Evolutionary conservation across 2,329 filamentous ascomycete genomes (phyloP), one percentile per base, ranked within the genome.

Genomic region (Aspergillus candidus): DNA sequence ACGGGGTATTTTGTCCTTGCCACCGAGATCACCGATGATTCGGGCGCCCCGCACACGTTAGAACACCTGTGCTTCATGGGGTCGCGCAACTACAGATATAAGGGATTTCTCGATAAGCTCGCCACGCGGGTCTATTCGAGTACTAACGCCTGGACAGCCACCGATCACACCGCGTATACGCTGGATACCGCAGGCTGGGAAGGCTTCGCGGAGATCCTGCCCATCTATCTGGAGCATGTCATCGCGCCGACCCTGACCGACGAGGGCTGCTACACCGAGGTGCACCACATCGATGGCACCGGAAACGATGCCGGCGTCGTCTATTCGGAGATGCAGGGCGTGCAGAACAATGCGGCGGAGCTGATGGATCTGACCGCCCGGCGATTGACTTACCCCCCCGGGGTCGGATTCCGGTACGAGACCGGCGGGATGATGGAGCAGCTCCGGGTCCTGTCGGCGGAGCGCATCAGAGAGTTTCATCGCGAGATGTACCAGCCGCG

Each of bases 391-490:
- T 98, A 97, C 57, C 90, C 90, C 0, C 82, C 93, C 63, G 85
- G 87, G 37, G 82, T 94, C 43, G 93, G 93, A 3, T 98, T 96
- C 62, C 83, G 91, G 46, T 97, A 96, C 56, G 93, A 98, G 69
- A 98, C 93, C n/a, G 93, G 93, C 11, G 93, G 93, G 11, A 88
- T 96, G 84, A 94, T 94, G 72, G 88, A 95, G 57, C 85, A 89
- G 30, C 75, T 98, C 39, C 83, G 93, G 34, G 82, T 89, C 3
- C 72, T 98, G 37, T 93, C 88, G 0, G 82, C 89, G 2, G 86
- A 96, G 41, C 83, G 89, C 32, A 98, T 98, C 53, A 83, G 93
- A n/a, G 81, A 84, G 46, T 98, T 97, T 59, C 93, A 98, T 66
- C 83, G 83, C 50, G 86, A 90, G 52, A 97, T 98, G 91, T 98